Base-by-base conservation (phyloP, 192 early-diverging fungal genomes). In the Coemansia interrupta region DNA sequence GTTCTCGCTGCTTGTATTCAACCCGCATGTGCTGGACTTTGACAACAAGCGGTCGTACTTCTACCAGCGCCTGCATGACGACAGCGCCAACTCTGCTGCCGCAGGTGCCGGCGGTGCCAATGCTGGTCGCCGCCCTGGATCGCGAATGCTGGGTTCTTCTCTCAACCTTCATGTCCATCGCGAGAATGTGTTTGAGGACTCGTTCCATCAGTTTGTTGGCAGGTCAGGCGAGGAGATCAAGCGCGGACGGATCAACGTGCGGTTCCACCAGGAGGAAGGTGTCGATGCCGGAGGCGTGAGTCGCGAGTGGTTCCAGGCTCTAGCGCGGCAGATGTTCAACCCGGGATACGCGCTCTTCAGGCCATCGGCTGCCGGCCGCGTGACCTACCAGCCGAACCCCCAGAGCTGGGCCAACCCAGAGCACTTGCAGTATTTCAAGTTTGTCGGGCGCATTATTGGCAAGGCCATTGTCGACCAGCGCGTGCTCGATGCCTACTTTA, bases 11-110 rank as follows among this genome's bases (percentile, higher is more conserved):
- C 75, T 99, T 47, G 92, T 99, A n/a, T 90, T 90, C 56, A 97
- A 96, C 64, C 93, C 95, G 47, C 96, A 95, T 64, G 92, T 97
- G 60, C 80, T 99, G 41, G 95, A 99, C 61, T 99, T 99, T 79
- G 96, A 99, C 82, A 99, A 97, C 83, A 99, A 99, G 80, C 85
- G 95, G 19, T 94, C 94, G 61, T 99, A 95, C 82, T 98, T 98
- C 70, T 87, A 84, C 56, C 94, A 94, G 69, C 92, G 95, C 55
- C 80, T 98, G 48, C 94, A 95, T 71, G 94, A 96, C 71, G 86
- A 91, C 43, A 79, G 77, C 47, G 50, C 56, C n/a, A 51, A 32
- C n/a, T 24, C 40, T 24, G 22, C 49, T 9, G 38, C 49, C 36
- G 32, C 50, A 15, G 42, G 49, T 13, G 13, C 52, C 24, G 52